Evolutionary conservation across 495 filamentous ascomycete species (phyloP).

Genomic region (Friedmanniomyces simplex): DNA sequence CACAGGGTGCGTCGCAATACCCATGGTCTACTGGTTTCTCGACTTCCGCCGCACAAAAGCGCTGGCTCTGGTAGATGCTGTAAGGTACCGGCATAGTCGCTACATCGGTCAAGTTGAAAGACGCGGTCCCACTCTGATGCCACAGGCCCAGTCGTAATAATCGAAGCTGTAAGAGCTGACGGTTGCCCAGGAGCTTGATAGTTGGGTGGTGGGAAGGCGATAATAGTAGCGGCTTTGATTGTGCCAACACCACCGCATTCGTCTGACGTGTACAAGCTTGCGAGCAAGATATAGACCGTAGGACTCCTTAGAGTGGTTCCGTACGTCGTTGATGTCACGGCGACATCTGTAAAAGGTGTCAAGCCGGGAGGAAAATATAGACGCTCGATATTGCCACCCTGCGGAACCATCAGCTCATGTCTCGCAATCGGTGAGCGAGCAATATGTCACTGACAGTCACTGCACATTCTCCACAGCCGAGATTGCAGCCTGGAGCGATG

Average conservation of each 20-base stretch:
- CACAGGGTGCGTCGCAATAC: background rate
- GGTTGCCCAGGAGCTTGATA: background rate
- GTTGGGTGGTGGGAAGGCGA: background rate
- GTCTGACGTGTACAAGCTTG: background rate
- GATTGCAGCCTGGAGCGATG: background rate
- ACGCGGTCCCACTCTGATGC: background rate
- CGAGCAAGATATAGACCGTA: background rate
- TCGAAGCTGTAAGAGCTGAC: background rate
- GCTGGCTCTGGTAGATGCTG: background rate
- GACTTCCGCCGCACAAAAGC: background rate
- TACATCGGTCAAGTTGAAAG: background rate
- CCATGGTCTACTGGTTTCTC: background rate
- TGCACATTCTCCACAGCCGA: constrained; percentile 1
- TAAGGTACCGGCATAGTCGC: background rate
- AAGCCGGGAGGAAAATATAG: background rate
- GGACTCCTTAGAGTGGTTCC: background rate
- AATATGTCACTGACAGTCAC: too few relatives aligned
- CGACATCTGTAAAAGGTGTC: background rate
- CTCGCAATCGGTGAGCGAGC: too few relatives aligned
- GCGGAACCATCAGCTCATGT: too few relatives aligned
- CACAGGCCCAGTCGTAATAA: background rate
- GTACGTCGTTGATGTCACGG: background rate
- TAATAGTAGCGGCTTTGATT: background rate
- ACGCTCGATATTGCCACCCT: background rate
- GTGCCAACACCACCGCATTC: background rate